Evolutionary conservation across 1,284 basidiomycete genomes (phyloP).

Genomic region (Ustilago sp.): DNA sequence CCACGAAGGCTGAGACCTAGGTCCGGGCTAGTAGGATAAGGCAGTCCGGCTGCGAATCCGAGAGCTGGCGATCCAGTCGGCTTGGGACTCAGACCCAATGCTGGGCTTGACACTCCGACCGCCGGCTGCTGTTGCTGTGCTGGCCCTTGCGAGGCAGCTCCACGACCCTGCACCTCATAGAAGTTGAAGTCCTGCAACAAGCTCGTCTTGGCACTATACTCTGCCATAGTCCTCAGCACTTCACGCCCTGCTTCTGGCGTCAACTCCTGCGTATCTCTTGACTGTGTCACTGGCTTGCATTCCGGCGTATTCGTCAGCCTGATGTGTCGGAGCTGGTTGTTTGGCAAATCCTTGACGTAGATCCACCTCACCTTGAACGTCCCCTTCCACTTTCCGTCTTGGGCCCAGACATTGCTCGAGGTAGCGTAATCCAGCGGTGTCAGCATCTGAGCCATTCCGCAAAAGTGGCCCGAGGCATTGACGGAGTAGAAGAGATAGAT

Average conservation of each 20-base stretch:
- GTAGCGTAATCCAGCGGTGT: slow-evolving; percentile 65
- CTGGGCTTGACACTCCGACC: slow-evolving; percentile 13
- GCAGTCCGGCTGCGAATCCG: slow-evolving; percentile 8
- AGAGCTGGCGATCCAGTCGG: slow-evolving; percentile 23
- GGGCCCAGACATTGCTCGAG: slow-evolving; percentile 65
- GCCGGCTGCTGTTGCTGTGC: slow-evolving; percentile 2
- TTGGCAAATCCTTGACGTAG: slow-evolving; percentile 68
- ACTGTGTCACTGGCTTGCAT: slow-evolving; percentile 67
- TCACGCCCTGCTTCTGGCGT: slow-evolving; percentile 55
- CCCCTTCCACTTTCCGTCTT: slow-evolving; percentile 68
- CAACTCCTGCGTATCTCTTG: slow-evolving; percentile 68
- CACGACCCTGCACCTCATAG: slow-evolving; percentile 55
- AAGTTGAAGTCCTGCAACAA: slow-evolving; percentile 58
- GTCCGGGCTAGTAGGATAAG: slow-evolving; percentile 18
- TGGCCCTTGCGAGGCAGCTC: neutral
- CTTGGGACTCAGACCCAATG: slow-evolving; percentile 27
- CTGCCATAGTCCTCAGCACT: slow-evolving; percentile 61
- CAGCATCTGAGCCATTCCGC: slow-evolving; percentile 68
- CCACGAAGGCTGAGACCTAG: neutral
- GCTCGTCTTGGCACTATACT: slow-evolving; percentile 49
- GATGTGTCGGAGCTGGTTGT: slow-evolving; percentile 64
- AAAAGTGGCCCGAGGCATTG: slow-evolving; percentile 68
- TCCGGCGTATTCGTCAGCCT: slow-evolving; percentile 61
- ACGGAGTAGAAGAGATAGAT: slow-evolving; percentile 69
- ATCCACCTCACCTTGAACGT: slow-evolving; percentile 68